These are phyloP conservation scores for Apiospora marii DNA, from an alignment of 2,329 filamentous ascomycete genomes.

Conservation along the genomic window DNA sequence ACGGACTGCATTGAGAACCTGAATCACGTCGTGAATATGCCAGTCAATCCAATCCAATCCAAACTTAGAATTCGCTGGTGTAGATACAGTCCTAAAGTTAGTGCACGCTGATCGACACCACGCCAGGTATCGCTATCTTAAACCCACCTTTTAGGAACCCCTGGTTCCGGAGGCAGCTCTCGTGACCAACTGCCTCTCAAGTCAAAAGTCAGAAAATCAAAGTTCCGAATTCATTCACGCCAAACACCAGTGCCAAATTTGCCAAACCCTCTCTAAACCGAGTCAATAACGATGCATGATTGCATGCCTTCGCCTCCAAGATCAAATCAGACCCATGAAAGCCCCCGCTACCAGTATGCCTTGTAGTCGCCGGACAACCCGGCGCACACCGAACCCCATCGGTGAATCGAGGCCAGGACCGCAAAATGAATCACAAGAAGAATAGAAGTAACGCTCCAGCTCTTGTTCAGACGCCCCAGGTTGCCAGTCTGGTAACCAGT, in stretches of 20 bases:
- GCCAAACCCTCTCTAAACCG: not conserved
- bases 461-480: not conserved
- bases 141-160: not conserved
- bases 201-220: not conserved
- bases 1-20: too few species aligned
- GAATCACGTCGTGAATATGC: too few species aligned
- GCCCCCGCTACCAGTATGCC: not conserved
- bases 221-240: not conserved
- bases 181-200: not conserved
- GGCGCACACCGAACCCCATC: conserved; percentile 9
- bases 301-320: not conserved
- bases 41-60: not conserved
- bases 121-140: too few species aligned
- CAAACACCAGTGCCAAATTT: not conserved
- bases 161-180: not conserved
- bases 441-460: conserved; percentile 10
- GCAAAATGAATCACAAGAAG: conserved; percentile 17
- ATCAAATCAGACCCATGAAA: not conserved
- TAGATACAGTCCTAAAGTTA: not conserved
- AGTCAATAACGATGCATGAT: not conserved
- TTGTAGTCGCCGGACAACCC: not conserved
- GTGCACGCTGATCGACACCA: not conserved
- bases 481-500: not conserved
- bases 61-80: not conserved
- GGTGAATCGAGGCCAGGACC: not conserved